Evolutionary conservation across 2,329 filamentous ascomycete genomes (phyloP).

Genomic region (Diplodia seriata): DNA sequence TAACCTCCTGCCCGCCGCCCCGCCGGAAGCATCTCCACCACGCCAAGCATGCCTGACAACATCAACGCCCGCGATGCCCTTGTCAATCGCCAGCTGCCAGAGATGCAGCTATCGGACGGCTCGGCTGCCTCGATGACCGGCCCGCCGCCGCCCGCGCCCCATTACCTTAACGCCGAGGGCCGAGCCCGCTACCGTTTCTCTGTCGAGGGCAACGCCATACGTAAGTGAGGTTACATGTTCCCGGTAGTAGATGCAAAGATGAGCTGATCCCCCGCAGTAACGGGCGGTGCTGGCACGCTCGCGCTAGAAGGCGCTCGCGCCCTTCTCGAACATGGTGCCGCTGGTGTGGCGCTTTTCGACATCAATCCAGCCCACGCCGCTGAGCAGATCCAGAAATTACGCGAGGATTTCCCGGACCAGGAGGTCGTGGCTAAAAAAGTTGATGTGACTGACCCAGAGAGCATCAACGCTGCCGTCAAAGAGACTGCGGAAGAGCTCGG

Average conservation of each 20-base stretch:
- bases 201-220: slow-evolving; percentile 61
- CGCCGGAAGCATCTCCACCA: background rate
- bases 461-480: slow-evolving; percentile 52
- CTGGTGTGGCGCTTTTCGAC: slow-evolving; percentile 67
- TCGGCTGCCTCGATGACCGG: slow-evolving; percentile 50
- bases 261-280: slow-evolving; percentile 53
- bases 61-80: slow-evolving; percentile 53
- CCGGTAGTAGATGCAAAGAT: background rate
- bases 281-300: slow-evolving; percentile 70
- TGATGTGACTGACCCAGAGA: slow-evolving; percentile 64
- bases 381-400: slow-evolving; percentile 55
- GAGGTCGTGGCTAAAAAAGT: slow-evolving; percentile 61
- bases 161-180: slow-evolving; percentile 50
- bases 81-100: slow-evolving; percentile 53
- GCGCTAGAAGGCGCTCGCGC: slow-evolving; percentile 65
- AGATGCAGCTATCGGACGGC: slow-evolving; percentile 59
- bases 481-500: slow-evolving; percentile 55
- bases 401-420: slow-evolving; percentile 60
- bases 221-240: slow-evolving; percentile 45
- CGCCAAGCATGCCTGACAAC: slow-evolving; percentile 43
- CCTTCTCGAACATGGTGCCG: slow-evolving; percentile 71
- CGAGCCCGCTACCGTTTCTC: slow-evolving; percentile 58
- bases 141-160: slow-evolving; percentile 54
- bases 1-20: background rate
- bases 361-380: slow-evolving; percentile 55